Percentiles rank a stretch among this genome's conserved stretches.
Evolutionary conservation across 2,329 filamentous ascomycete genomes (phyloP).

Genomic region (Canariomyces notabilis): DNA sequence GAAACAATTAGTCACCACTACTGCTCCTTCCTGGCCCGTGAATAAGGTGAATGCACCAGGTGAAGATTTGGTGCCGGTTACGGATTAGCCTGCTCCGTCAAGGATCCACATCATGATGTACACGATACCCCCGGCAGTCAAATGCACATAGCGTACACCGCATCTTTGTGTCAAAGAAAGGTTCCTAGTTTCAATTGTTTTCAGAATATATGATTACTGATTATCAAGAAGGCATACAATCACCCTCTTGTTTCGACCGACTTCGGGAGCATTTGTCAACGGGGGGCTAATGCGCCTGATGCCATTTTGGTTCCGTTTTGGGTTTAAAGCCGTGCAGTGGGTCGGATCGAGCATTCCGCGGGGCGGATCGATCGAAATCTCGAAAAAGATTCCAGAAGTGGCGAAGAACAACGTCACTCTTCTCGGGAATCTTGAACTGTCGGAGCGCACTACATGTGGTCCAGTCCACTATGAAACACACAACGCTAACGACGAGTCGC

Average conservation of each 20-base stretch:
- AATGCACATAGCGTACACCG: no score
- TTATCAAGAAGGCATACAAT: no score
- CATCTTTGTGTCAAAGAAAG: no score
- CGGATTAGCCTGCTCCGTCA: constrained; percentile 4
- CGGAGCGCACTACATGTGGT: neutral
- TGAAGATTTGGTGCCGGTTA: constrained; percentile 13
- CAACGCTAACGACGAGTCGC: neutral
- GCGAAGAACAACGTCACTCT: neutral
- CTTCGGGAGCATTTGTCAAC: neutral
- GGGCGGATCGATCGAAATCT: no score
- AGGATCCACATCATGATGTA: neutral
- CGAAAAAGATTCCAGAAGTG: neutral
- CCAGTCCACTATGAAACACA: constrained; percentile 1
- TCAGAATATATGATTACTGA: no score
- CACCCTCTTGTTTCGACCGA: neutral
- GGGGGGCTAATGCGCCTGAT: constrained; percentile 12
- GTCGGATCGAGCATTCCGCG: no score
- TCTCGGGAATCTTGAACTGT: neutral
- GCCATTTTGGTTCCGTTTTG: constrained; percentile 14
- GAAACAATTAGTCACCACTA: constrained; percentile 8
- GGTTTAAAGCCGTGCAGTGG: constrained; percentile 6
- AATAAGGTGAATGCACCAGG: neutral
- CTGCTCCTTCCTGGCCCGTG: neutral
- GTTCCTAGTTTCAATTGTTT: no score
- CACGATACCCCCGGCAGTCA: no score